Conservation (phyloP, 2,329 filamentous ascomycete genomes). For the Colletotrichum viniferum region DNA sequence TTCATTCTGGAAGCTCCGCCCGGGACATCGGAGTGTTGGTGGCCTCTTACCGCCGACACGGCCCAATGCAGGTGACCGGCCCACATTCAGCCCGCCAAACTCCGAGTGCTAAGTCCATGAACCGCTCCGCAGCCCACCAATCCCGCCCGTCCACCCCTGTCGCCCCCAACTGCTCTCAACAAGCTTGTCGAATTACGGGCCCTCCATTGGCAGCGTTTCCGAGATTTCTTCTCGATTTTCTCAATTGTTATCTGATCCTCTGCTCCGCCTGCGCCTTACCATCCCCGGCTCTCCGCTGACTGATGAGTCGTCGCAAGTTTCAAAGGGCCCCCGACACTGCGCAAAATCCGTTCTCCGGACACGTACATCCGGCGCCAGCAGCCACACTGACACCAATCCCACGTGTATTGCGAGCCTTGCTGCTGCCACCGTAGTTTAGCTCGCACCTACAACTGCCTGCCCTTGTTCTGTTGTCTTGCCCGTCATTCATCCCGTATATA, state of each 20-base stretch:
- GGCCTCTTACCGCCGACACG: constrained; percentile 4
- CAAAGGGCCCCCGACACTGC: not conserved
- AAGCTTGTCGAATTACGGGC: constrained; percentile 6
- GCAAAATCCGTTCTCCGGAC: constrained; percentile 6
- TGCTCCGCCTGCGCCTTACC: not conserved
- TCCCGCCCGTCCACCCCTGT: not conserved
- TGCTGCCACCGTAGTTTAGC: not conserved
- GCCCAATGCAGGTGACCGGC: constrained; percentile 7
- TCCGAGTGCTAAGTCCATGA: constrained; percentile 21
- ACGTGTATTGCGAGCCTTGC: not conserved
- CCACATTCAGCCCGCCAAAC: constrained; percentile 18
- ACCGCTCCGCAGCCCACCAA: not conserved
- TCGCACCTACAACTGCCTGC: not conserved
- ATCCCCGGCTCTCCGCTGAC: not conserved
- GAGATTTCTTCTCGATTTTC: not conserved
- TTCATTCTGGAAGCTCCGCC: not conserved
- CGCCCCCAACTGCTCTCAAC: constrained; percentile 17
- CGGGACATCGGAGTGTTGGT: not conserved
- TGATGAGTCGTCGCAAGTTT: constrained; percentile 19
- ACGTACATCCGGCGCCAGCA: not conserved
- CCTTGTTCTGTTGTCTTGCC: not conserved
- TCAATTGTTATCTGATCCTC: not conserved
- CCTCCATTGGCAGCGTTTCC: not conserved
- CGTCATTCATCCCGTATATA: constrained; percentile 25
- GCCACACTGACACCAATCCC: constrained; percentile 6